These are phyloP conservation scores for Boletales sp. DNA, from an alignment of 768 basidiomycete species.

Conservation along the genomic window DNA sequence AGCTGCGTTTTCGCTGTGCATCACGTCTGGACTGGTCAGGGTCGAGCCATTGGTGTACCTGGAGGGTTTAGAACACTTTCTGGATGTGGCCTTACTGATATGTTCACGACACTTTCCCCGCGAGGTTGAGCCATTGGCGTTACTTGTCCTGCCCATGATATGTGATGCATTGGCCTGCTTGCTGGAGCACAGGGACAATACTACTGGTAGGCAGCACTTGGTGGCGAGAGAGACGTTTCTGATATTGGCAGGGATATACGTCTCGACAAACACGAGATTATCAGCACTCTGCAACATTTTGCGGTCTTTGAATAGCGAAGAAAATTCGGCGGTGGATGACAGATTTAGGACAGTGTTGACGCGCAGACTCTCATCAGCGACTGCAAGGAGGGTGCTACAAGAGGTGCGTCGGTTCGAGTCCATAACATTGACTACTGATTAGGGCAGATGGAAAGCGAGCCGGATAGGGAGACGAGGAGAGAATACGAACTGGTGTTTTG, in stretches of 20 bases:
- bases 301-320: slow-evolving; percentile 23
- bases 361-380: slow-evolving; percentile 27
- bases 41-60: slow-evolving; percentile 38
- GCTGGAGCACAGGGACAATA: slow-evolving; percentile 22
- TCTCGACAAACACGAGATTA: slow-evolving; percentile 42
- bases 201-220: slow-evolving; percentile 23
- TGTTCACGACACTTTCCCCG: slow-evolving; percentile 41
- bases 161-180: slow-evolving; percentile 47
- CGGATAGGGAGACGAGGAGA: neutral
- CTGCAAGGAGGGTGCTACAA: slow-evolving; percentile 21
- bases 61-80: slow-evolving; percentile 45
- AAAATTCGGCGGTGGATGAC: slow-evolving; percentile 2
- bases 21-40: slow-evolving; percentile 26
- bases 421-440: no score
- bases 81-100: slow-evolving; percentile 47
- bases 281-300: slow-evolving; percentile 41
- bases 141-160: slow-evolving; percentile 47
- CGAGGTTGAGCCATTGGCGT: slow-evolving; percentile 48
- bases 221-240: neutral
- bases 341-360: slow-evolving; percentile 30
- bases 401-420: slow-evolving; percentile 19
- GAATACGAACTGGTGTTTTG: slow-evolving; percentile 21
- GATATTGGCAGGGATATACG: slow-evolving; percentile 9
- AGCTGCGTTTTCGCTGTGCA: slow-evolving; percentile 49
- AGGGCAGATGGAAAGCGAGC: no score